These are phyloP conservation scores for Ganoderma resinaceum DNA, from an alignment of 1,284 basidiomycete species.

Conservation along the genomic window DNA sequence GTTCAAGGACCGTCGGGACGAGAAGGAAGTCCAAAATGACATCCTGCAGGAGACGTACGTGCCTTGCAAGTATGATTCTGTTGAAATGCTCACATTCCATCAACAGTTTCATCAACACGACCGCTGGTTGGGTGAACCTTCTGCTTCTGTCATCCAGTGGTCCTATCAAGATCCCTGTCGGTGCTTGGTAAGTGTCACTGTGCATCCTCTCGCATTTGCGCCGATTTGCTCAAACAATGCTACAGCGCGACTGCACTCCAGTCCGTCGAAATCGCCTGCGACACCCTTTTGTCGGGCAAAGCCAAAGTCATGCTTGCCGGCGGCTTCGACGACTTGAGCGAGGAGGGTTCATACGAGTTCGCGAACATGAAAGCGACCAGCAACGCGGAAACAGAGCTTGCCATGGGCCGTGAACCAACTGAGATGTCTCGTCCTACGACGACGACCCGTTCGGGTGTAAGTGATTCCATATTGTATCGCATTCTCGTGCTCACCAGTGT, in stretches of 20 bases:
- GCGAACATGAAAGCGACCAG: slow-evolving; percentile 99
- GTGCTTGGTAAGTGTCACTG: slow-evolving; percentile 79
- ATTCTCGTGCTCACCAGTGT: slow-evolving; percentile 22
- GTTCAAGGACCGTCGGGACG: slow-evolving; percentile 98
- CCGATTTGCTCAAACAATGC: slow-evolving; percentile 16
- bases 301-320: slow-evolving; percentile 99
- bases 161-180: slow-evolving; percentile 98
- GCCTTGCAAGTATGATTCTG: slow-evolving; percentile 8
- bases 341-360: slow-evolving; percentile 97
- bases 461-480: slow-evolving; percentile 35
- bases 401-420: slow-evolving; percentile 97
- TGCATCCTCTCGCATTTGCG: not conserved
- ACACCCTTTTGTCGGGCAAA: slow-evolving; percentile 93
- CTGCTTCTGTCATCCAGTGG: slow-evolving; percentile 94
- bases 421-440: slow-evolving; percentile 99
- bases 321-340: slow-evolving; percentile 97
- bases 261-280: slow-evolving; percentile 97
- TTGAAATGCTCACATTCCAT: slow-evolving; percentile 28
- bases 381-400: slow-evolving; percentile 96
- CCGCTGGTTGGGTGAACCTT: slow-evolving; percentile 97
- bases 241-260: slow-evolving; percentile 93
- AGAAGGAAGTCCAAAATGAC: slow-evolving; percentile 98
- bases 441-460: slow-evolving; percentile 89
- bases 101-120: slow-evolving; percentile 92
- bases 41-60: slow-evolving; percentile 96